Evolutionary conservation across 257 asterid genomes (phyloP).

Genomic region (Solanum pinnatisectum): DNA sequence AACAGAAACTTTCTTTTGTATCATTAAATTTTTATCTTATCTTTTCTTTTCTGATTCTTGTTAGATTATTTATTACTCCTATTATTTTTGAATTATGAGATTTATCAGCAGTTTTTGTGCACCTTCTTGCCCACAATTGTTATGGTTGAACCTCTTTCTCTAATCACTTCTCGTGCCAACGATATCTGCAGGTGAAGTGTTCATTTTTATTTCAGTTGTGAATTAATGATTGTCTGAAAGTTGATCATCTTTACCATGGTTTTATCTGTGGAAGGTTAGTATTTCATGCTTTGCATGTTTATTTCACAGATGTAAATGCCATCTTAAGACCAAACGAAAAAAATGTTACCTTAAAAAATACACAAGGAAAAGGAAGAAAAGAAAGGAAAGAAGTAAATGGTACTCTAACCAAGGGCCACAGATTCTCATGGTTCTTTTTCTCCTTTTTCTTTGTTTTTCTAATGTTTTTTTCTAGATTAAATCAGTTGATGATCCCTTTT

Average conservation of each 20-base stretch:
- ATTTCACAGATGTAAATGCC: not conserved
- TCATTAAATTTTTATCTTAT: not conserved
- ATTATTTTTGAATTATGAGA: not conserved
- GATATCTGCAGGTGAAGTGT: not conserved
- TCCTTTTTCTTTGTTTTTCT: not conserved
- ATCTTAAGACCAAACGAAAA: not conserved
- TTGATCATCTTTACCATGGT: not conserved
- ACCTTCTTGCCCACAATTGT: not conserved
- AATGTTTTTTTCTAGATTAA: not conserved
- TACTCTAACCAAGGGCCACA: not conserved
- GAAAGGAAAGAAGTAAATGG: not conserved
- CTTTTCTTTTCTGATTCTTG: not conserved
- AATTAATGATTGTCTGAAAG: not conserved
- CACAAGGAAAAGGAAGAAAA: not conserved
- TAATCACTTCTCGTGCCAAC: not conserved
- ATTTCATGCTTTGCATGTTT: not conserved
- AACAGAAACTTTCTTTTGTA: not conserved
- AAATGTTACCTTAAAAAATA: not conserved
- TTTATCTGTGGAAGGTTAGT: not conserved
- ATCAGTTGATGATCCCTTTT: not conserved
- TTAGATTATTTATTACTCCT: not conserved
- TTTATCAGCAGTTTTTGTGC: not conserved
- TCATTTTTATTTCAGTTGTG: not conserved
- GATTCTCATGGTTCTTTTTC: not conserved
- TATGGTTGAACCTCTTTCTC: not conserved